Conservation (phyloP, 352 stramenopile genomes). For the Phytophthora boehmeriae region DNA sequence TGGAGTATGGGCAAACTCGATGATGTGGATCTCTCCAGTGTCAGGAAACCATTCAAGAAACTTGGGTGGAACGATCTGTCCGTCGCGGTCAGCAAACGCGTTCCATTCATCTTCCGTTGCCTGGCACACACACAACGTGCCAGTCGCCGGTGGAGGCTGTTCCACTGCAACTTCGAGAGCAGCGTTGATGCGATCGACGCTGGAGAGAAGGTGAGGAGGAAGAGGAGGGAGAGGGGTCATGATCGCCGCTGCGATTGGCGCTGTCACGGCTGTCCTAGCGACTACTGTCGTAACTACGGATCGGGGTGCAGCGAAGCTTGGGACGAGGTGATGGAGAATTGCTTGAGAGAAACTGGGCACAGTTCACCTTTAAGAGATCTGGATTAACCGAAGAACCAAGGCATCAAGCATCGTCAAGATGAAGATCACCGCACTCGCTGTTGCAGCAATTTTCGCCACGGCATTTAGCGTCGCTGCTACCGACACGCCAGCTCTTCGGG, state of each 20-base stretch:
- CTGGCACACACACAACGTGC: constrained; percentile 35
- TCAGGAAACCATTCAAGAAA: constrained; percentile 46
- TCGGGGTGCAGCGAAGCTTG: constrained; percentile 14
- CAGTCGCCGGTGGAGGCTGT: constrained; percentile 34
- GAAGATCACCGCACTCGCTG: no score
- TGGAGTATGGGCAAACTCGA: constrained; percentile 38
- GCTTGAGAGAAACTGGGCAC: no score
- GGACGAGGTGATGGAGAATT: constrained; percentile 20
- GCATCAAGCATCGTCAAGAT: no score
- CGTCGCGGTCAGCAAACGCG: constrained; percentile 38
- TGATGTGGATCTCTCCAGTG: constrained; percentile 42
- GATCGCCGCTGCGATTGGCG: constrained; percentile 13
- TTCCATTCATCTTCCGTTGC: constrained; percentile 52
- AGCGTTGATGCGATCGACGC: constrained; percentile 46
- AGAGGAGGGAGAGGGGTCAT: constrained; percentile 27
- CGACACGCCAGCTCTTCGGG: no score
- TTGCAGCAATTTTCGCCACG: no score
- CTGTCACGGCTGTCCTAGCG: constrained; percentile 12
- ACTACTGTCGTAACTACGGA: constrained; percentile 12
- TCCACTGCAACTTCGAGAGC: constrained; percentile 39
- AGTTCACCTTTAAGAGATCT: no score
- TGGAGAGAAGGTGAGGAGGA: constrained; percentile 28
- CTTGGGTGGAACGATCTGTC: constrained; percentile 28
- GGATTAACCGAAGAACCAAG: no score
- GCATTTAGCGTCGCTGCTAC: no score